These are phyloP conservation scores for Pythium grandisporangium DNA, from an alignment of 352 stramenopile genomes.

Conservation along the genomic window DNA sequence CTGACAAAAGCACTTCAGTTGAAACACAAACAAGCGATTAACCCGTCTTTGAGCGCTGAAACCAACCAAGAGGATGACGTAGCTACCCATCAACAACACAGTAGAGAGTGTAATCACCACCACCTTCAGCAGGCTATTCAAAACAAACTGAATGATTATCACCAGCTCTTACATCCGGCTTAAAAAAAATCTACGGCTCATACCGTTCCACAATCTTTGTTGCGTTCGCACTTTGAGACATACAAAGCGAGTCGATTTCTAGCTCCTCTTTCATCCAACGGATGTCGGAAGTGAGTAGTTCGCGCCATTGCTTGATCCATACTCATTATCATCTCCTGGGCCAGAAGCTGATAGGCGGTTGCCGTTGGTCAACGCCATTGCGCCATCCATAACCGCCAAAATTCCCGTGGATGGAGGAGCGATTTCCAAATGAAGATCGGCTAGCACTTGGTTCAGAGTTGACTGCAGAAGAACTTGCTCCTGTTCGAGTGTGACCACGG, in stretches of 20 bases:
- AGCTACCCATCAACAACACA: background rate
- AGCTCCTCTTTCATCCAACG: too few relatives aligned
- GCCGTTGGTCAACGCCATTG: conserved; percentile 3
- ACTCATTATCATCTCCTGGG: background rate
- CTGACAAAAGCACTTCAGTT: too few relatives aligned
- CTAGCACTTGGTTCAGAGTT: conserved; percentile 31
- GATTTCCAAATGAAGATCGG: conserved; percentile 41
- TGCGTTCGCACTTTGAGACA: too few relatives aligned
- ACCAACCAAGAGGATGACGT: background rate
- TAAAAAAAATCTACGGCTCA: too few relatives aligned
- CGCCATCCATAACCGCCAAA: conserved; percentile 47
- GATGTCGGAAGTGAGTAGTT: too few relatives aligned
- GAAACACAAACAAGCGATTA: too few relatives aligned
- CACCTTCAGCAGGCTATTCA: conserved; percentile 10
- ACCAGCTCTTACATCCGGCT: conserved; percentile 2
- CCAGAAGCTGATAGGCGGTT: conserved; percentile 6
- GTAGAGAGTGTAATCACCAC: background rate
- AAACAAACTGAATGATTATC: conserved; percentile 12
- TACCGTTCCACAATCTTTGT: too few relatives aligned
- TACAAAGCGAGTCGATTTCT: too few relatives aligned
- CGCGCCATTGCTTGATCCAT: too few relatives aligned
- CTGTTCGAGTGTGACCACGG: conserved; percentile 42
- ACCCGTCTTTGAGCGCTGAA: too few relatives aligned
- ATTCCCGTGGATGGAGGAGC: conserved; percentile 43
- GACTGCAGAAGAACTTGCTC: conserved; percentile 39